Base-by-base conservation (phyloP, 495 filamentous ascomycete species). In the Paragyromitra xinjiangensis region DNA sequence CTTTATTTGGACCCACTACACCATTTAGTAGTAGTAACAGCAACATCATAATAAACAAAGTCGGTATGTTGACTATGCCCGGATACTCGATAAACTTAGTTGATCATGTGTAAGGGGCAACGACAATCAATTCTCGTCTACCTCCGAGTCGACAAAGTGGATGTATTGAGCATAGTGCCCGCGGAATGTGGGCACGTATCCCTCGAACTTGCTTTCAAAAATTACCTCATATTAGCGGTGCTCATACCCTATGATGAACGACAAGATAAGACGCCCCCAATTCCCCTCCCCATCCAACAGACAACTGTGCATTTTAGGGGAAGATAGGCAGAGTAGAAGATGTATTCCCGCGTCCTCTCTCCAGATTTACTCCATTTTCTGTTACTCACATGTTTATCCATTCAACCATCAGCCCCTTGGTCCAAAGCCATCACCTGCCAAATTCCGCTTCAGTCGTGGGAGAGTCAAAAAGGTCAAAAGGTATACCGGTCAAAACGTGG, bases 121-220 rank as follows among this genome's bases (percentile, higher is more conserved):
- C 29, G 51, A 29, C 11, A 68, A 76, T 72, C 68, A 50, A 76
- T 73, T 76, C 50, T 51, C 56, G 26, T 19, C 34, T 39, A 0
- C 14, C 61, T 44, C 39, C 19, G n/a, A 64, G 2, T 51, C 34
- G 44, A 50, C 16, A 45, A 69, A 12, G 45, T 6, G 12, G 14
- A 19, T 58, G 61, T 69, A 69, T 69, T 45, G 24, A 59, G 14
- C 24, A 8, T 6, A 14, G n/a, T 24, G 34, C 11, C 24, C n/a
- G 50, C 29, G 59, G 73, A 76, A 76, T 76, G 73, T 45, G 39
- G 40, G 42, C 19, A 51, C 45, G 53, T 22, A 42, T 56, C 50
- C 50, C 19, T 34, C n/a, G 29, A 29, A 7, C 16, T 39, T 59
- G 19, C 29, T 29, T 29, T 14, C 26, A 14, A 58, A 5, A 34